Evolutionary conservation across 768 basidiomycete genomes (phyloP).

Genomic region (Boletus fagicola): DNA sequence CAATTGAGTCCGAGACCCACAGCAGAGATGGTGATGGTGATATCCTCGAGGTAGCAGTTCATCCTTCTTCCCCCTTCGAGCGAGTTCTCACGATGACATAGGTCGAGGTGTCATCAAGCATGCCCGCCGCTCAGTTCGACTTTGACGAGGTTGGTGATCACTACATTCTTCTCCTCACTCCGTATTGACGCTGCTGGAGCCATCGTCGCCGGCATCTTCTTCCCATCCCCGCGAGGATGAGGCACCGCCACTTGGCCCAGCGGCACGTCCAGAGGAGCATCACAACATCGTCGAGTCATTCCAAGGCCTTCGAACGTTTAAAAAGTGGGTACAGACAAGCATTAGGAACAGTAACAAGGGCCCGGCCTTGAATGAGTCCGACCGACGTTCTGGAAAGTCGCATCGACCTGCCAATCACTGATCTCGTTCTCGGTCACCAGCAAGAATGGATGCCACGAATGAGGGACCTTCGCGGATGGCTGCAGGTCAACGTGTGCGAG

Average conservation of each 20-base stretch:
- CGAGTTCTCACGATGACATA: not conserved
- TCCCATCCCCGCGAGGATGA: not conserved
- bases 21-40: not conserved
- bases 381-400: not conserved
- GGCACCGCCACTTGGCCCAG: no score
- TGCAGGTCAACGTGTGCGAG: not conserved
- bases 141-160: not conserved
- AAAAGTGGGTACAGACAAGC: not conserved
- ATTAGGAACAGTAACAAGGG: not conserved
- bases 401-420: not conserved
- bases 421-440: not conserved
- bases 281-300: not conserved
- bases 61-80: not conserved
- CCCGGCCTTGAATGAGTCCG: not conserved
- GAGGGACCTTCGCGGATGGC: not conserved
- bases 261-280: not conserved
- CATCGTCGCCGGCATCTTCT: not conserved
- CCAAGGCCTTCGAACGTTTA: not conserved
- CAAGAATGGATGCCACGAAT: not conserved
- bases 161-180: no score
- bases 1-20: not conserved
- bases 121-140: not conserved
- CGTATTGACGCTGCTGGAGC: not conserved
- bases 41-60: not conserved
- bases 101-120: not conserved